These are phyloP conservation scores for Pseudophaeomoniella oleicola DNA, from an alignment of 2,329 filamentous ascomycete species.

Conservation along the genomic window DNA sequence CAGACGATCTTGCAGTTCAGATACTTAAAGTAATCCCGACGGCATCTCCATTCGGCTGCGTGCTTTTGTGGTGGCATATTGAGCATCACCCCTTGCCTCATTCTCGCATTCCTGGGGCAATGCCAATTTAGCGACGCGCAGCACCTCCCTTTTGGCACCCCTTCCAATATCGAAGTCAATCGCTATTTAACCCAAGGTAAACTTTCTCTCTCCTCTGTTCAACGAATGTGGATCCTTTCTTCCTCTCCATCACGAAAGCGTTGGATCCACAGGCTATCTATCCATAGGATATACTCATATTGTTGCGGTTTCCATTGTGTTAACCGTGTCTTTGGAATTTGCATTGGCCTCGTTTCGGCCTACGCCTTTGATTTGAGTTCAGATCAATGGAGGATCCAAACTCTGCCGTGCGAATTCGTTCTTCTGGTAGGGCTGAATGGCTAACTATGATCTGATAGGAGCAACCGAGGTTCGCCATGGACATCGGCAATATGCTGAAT, in stretches of 20 bases:
- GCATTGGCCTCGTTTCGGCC: neutral
- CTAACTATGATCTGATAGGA: too few species aligned
- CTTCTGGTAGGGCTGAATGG: too few species aligned
- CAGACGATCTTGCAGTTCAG: too few species aligned
- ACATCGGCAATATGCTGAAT: constrained; percentile 38
- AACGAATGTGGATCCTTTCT: neutral
- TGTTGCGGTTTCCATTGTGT: neutral
- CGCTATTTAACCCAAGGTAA: neutral
- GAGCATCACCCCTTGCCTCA: neutral
- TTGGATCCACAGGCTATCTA: too few species aligned
- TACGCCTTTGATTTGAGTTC: too few species aligned
- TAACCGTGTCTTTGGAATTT: neutral
- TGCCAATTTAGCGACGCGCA: neutral
- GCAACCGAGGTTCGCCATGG: constrained; percentile 26
- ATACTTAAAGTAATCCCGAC: too few species aligned
- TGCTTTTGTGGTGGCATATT: too few species aligned
- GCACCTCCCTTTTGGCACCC: neutral
- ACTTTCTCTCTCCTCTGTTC: neutral
- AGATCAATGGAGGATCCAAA: too few species aligned
- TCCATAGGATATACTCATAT: too few species aligned
- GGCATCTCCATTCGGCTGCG: too few species aligned
- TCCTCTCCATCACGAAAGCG: neutral
- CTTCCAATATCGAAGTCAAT: neutral
- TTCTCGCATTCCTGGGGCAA: neutral
- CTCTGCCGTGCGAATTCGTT: too few species aligned